Evolutionary conservation across 345 rosid species (phyloP), one percentile per base, ranked within the genome.

Genomic region (Brassica cretica): DNA sequence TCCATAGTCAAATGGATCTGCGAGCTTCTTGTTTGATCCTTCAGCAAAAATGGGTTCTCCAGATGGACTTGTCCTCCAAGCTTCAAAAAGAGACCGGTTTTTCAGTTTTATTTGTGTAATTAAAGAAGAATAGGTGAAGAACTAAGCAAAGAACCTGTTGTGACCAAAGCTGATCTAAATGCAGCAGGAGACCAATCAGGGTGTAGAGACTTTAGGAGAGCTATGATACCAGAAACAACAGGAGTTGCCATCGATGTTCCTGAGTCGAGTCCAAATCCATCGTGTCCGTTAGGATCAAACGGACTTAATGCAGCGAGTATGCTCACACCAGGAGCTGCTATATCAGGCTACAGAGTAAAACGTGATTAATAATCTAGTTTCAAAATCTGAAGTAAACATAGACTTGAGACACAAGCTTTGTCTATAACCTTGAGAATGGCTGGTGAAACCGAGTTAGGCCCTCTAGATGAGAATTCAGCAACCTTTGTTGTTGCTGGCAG

Each of bases 1-100:
- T 49, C 96, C 96, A 16, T 68, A 80, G 73, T 91, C 91, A 12
- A 91, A 91, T 30, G 93, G 84, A 75, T 88, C 78, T 9, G 93
- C 93, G 8, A 75, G 72, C 41, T 90, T 66, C 18, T 14, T 27
- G 49, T 58, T 86, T 30, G 82, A 85, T 76, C 86, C 91, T 5
- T 86, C 81, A 0, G 91, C 84, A 16, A 85, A 80, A 74, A 88
- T 81, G n/a, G 86, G 90, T 67, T 76, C 75, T 18, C 86, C 84
- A 4, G 65, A 78, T 68, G 84, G 81, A 77, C 73, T 67, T 10
- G 64, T 81, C 60, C 73, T 81, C 81, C 71, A 65, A 55, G 77
- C 84, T 84, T 16, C 41, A 77, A 68, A 51, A 59, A 18, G 15
- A 29, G 30, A 68, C 5, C 0, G 16, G 7, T 68, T 60, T 29